Conservation (phyloP, 306 rosid species). For the Alnus rubra region DNA sequence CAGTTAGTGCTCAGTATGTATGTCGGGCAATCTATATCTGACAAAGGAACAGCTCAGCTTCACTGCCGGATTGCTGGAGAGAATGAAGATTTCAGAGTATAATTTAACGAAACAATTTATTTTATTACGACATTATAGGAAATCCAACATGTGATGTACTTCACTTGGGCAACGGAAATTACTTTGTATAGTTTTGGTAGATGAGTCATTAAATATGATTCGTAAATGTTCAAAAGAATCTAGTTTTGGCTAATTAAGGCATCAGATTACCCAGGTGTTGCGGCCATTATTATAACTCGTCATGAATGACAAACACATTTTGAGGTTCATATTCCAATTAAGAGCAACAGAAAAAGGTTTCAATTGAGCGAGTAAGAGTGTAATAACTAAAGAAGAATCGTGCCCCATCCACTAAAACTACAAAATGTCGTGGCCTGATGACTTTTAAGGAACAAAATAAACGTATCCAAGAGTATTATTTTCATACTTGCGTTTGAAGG, state of each 20-base stretch:
- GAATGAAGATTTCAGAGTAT: neutral
- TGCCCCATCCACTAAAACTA: no score
- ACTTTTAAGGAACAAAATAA: no score
- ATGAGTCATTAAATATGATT: neutral
- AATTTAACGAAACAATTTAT: neutral
- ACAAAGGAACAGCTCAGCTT: slow-evolving; percentile 9
- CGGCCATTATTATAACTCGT: neutral
- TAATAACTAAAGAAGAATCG: no score
- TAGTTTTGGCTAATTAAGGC: neutral
- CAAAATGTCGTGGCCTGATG: no score
- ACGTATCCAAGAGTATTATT: no score
- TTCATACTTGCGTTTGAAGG: no score
- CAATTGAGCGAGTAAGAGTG: neutral
- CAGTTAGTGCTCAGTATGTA: slow-evolving; percentile 22
- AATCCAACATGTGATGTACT: neutral
- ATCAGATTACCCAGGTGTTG: neutral
- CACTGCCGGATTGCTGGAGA: neutral
- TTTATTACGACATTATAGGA: neutral
- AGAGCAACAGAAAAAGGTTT: neutral
- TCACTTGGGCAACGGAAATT: neutral
- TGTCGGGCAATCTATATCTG: neutral
- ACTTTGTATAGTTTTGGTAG: no score
- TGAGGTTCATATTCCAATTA: neutral
- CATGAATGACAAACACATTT: neutral
- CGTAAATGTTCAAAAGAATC: neutral